Conservation (phyloP, 352 stramenopile genomes). For the Globisporangium yorkense region DNA sequence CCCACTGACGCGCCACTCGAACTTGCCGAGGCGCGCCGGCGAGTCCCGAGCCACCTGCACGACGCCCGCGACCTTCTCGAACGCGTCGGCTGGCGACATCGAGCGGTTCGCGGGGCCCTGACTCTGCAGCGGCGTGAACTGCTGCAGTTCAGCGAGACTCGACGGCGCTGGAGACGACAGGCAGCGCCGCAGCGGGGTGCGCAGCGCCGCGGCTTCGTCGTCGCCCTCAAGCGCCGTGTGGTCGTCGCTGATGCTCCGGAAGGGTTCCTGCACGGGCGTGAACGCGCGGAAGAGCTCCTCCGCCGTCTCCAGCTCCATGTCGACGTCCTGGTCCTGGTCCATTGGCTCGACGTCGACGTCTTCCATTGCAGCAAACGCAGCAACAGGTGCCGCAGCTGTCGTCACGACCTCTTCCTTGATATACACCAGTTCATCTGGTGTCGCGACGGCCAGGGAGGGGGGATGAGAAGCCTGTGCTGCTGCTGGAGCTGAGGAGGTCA, state of each 20-base stretch:
- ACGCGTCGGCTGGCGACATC: constrained; percentile 47
- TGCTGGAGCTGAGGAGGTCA: background rate
- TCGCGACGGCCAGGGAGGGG: background rate
- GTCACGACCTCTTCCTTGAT: constrained; percentile 14
- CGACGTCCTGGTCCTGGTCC: constrained; percentile 1
- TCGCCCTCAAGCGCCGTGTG: background rate
- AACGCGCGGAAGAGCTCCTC: constrained; percentile 4
- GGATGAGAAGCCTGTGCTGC: background rate
- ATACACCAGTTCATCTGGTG: background rate
- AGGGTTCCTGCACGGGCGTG: constrained; percentile 11
- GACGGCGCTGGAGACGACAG: constrained; percentile 17
- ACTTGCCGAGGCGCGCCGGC: constrained; percentile 51
- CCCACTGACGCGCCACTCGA: constrained; percentile 40
- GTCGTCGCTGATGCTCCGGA: constrained; percentile 14
- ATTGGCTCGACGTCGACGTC: constrained; percentile 5
- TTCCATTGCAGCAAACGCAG: background rate
- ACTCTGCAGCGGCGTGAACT: constrained; percentile 12
- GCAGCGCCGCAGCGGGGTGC: constrained; percentile 35
- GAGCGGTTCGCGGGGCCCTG: constrained; percentile 19
- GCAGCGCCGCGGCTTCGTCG: constrained; percentile 16
- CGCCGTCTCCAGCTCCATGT: background rate
- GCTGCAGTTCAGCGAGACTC: constrained; percentile 19
- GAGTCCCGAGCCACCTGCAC: constrained; percentile 42
- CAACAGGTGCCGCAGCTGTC: background rate
- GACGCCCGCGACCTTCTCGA: constrained; percentile 49